Base-by-base conservation (phyloP, 192 early-diverging fungal species). In the Backusella luteola region DNA sequence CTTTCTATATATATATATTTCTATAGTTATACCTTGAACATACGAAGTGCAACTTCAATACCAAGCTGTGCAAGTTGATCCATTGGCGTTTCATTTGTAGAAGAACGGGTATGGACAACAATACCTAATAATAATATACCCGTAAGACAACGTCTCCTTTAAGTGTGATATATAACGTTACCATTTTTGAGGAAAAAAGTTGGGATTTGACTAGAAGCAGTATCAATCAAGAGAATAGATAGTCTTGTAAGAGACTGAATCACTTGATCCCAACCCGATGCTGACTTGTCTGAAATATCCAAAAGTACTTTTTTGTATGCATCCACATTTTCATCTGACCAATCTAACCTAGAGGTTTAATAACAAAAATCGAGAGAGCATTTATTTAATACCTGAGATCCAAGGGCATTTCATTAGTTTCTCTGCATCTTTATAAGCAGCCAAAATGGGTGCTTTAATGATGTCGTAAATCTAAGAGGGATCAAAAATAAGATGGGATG, bases 221-320 rank as follows among this genome's bases (percentile, higher is more conserved):
- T 74, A 63, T 90, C 88, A 72, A 90, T 85, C 1, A 87, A 75
- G 34, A 88, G 69, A 26, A 88, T 76, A 26, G 83, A 85, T 9
- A 88, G 76, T 63, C 86, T 85, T 29, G 86, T 84, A 23, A 88
- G 73, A 38, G 86, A 87, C 26, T 88, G 89, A 6, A 84, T 86
- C 0, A 86, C 82, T 66, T 90, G 87, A 73, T 90, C 89, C 82
- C 86, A 77, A 19, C 86, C 89, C 26, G 76, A 85, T 11, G 84
- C 79, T 0, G 87, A 81, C 23, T 84, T 85, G n/a, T 76, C 77
- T 52, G 84, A 85, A 52, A 89, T 79, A 23, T 83, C 68, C 32
- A 77, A 53, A 19, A 89, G 76, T 23, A 87, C 66, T 14, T 83
- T 36, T 76, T 71, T 12, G 59, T 34, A 39, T 73, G 69, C 32